Evolutionary conservation across 352 stramenopile genomes (phyloP).

Genomic region (Plasmopara viticola): DNA sequence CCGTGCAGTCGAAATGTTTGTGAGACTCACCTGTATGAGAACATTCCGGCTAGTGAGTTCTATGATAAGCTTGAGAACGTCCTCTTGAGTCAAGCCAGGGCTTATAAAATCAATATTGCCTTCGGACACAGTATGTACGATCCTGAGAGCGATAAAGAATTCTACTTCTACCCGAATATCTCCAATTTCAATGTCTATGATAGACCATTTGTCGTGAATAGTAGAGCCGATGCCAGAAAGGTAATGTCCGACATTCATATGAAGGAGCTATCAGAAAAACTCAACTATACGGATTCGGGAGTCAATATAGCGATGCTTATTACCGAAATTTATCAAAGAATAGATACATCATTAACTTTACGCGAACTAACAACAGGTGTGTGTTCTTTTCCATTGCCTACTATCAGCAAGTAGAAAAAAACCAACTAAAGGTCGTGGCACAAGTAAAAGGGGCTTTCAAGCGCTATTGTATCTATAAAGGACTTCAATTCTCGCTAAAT

Average conservation of each 20-base stretch:
- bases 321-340: neutral
- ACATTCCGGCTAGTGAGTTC: too few relatives aligned
- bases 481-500: neutral
- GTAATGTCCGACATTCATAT: slow-evolving; percentile 8
- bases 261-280: slow-evolving; percentile 14
- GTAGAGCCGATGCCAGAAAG: slow-evolving; percentile 11
- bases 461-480: slow-evolving; percentile 6
- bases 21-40: too few relatives aligned
- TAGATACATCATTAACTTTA: neutral
- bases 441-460: slow-evolving; percentile 8
- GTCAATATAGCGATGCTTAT: slow-evolving; percentile 5
- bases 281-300: slow-evolving; percentile 11
- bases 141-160: slow-evolving; percentile 1
- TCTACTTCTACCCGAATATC: slow-evolving; percentile 5
- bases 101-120: neutral
- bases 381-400: slow-evolving; percentile 8
- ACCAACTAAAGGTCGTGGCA: slow-evolving; percentile 1
- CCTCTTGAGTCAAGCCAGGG: neutral
- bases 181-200: slow-evolving; percentile 34
- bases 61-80: too few relatives aligned
- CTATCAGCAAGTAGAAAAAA: slow-evolving; percentile 3
- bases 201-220: slow-evolving; percentile 17
- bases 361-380: neutral
- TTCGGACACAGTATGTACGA: neutral
- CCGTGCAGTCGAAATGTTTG: neutral